Base-by-base conservation (phyloP, 1,284 basidiomycete species). In the Golubevia sp. region DNA sequence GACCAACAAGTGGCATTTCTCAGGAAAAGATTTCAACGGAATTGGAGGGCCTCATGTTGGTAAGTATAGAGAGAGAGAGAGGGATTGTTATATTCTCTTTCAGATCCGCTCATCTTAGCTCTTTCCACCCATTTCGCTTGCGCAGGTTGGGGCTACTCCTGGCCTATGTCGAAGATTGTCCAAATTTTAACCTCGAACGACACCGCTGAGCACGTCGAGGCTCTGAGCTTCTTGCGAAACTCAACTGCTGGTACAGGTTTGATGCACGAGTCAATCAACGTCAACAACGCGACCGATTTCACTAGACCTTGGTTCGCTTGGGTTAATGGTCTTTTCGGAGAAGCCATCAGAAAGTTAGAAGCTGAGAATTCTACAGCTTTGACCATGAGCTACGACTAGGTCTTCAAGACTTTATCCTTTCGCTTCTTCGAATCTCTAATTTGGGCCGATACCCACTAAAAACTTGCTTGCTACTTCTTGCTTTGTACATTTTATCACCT, bases 11-110 rank as follows among this genome's bases (percentile, higher is more conserved):
- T 79, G 73, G 70, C 67, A 60, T 57, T 79, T 68, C 61, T 4
- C 25, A 13, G 77, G 74, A 1, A 27, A 21, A 1, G 58, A 64
- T 2, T 68, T 65, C 34, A 49, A 44, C 49, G 77, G 74, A 6
- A 72, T 79, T 38, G 74, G 77, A 2, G 74, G 77, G 23, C 66
- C 77, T 15, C 71, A 75, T 55, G 70, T 76, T 0, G 73, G 73
- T n/a, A n/a, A n/a, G n/a, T n/a, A n/a, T n/a, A n/a, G n/a, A n/a
- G n/a, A n/a, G n/a, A n/a, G n/a, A n/a, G n/a, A n/a, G n/a, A n/a
- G n/a, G n/a, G n/a, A n/a, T 67, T 51, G 62, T 53, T 21, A n/a
- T 13, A 34, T 3, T 52, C 26, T 24, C 44, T 58, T 49, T 58
- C 15, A 11, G 20, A 27, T 20, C 2, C 5, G 18, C 26, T 21